phyloP scores from a whole-genome alignment of 305 asterid species.

The Fraxinus baroniana region DNA sequence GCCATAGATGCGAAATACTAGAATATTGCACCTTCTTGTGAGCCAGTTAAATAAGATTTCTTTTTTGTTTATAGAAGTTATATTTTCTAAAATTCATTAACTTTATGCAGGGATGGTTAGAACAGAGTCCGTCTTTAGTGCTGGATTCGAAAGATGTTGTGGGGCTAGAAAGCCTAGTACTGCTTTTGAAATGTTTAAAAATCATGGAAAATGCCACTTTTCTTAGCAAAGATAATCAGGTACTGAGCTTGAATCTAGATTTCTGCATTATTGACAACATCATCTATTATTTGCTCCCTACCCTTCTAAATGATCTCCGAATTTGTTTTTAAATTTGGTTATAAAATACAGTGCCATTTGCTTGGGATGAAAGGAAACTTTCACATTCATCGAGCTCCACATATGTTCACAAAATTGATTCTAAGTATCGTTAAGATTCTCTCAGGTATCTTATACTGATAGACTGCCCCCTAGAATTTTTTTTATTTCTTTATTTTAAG shows the following conservation, averaged over 20 bases:
- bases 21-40: background rate
- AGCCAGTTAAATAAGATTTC: background rate
- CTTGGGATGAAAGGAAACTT: constrained; percentile 78
- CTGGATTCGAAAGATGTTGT: constrained; percentile 44
- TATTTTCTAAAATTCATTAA: constrained; percentile 19
- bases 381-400: constrained; percentile 63
- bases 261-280: background rate
- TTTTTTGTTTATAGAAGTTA: constrained; percentile 1
- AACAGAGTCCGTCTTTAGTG: constrained; percentile 45
- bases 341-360: constrained; percentile 71
- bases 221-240: constrained; percentile 89
- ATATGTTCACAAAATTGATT: constrained; percentile 71
- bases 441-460: constrained; percentile 56
- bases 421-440: constrained; percentile 73
- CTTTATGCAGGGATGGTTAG: constrained; percentile 68
- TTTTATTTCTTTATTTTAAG: background rate
- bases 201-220: constrained; percentile 94
- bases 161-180: constrained; percentile 62
- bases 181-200: constrained; percentile 85
- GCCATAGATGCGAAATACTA: background rate
- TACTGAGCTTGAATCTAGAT: constrained; percentile 27
- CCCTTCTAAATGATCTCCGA: background rate
- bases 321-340: constrained; percentile 13
- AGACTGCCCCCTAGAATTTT: background rate
- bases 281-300: constrained; percentile 5